Conservation (phyloP, 345 rosid species). For the Eucalyptus rudis region DNA sequence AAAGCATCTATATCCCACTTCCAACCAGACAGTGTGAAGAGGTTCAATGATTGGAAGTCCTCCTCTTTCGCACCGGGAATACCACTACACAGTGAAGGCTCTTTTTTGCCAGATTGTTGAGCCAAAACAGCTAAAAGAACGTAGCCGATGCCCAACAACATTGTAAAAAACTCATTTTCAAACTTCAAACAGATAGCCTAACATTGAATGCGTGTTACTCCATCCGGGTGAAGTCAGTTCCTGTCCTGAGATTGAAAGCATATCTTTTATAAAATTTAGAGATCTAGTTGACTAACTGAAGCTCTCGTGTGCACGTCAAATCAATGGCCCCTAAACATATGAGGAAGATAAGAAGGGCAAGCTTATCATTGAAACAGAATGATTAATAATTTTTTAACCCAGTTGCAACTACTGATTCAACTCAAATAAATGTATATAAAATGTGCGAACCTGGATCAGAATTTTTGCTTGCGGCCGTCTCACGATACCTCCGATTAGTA, state of each 20-base stretch:
- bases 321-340: neutral
- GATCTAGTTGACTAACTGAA: neutral
- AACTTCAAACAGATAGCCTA: neutral
- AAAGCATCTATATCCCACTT: neutral
- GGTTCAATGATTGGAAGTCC: neutral
- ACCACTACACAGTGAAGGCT: neutral
- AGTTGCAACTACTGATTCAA: neutral
- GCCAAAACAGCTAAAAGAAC: neutral
- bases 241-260: neutral
- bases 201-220: neutral
- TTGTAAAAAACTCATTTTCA: neutral
- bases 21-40: neutral
- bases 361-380: neutral
- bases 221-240: neutral
- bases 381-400: neutral
- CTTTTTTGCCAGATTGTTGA: neutral
- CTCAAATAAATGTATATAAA: neutral
- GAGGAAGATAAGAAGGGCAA: neutral
- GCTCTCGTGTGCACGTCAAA: neutral
- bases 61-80: neutral
- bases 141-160: neutral
- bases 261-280: neutral
- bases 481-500: constrained; percentile 42
- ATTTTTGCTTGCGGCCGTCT: constrained; percentile 10
- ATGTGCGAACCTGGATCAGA: constrained; percentile 16